Evolutionary conservation across 1,139 yeast genomes (phyloP), one percentile per base, ranked within the genome.

Genomic region (Taphrina betulina): DNA sequence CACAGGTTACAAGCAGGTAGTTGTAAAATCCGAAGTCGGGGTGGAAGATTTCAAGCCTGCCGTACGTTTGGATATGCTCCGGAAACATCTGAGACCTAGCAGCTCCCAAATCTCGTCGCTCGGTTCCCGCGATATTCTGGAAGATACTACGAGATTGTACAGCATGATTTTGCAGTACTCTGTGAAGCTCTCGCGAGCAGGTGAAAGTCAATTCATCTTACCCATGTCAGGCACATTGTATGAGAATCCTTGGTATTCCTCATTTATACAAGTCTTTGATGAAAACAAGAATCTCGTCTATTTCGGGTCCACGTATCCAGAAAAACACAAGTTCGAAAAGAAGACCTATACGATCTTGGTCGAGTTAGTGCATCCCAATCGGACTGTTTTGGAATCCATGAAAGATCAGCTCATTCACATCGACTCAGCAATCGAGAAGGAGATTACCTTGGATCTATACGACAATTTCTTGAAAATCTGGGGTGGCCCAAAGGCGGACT

Each of bases 61-160:
- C 29, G 46, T 52, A 16, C 29, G 45, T n/a, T 35, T 58, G 14
- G 52, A 55, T 17, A 40, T 43, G 52, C 43, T 40, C 34, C 19
- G 46, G 23, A 56, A 58, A 22, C 41, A 29, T 29, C 45, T 52
- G 7, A 36, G 57, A 14, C 60, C 60, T 29, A 16, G 51, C n/a
- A 29, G 22, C 14, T 23, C 57, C 12, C 40, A 17, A 12, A 53
- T 58, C 10, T 24, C 53, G 14, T 54, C 59, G 3, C 40, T 58
- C 16, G 60, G 60, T 8, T 58, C 54, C 3, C 53, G 60, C 10
- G 60, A 58, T 28, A 14, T 52, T n/a, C 46, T 57, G 5, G 57
- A 54, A n/a, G 56, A 57, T 28, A 36, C 46, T 4, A 46, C 50
- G n/a, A 48, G 46, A 26, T 54, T 57, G 12, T 58, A 51, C 29